phyloP scores from a whole-genome alignment of 352 stramenopile species.

The Globisporangium uncinulatum region DNA sequence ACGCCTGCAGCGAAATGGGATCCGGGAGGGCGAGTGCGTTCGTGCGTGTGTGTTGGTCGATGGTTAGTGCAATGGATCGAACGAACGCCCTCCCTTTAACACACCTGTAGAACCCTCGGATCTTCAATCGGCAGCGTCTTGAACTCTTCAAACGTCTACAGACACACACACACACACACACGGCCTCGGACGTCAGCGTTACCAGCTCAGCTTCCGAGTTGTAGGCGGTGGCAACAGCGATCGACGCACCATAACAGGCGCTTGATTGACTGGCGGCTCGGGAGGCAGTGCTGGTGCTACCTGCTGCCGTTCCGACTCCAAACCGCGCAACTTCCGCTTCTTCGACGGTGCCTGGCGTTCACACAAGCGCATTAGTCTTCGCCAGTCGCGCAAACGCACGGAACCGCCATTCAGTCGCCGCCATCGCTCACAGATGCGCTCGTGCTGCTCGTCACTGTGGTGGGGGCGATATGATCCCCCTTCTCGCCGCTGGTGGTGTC shows the following conservation, averaged over 20 bases:
- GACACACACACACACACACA: neutral
- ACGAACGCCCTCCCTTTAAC: neutral
- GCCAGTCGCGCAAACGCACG: neutral
- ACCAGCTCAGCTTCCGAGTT: no score
- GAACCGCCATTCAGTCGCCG: neutral
- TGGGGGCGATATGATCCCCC: neutral
- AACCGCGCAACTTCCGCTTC: constrained; percentile 36
- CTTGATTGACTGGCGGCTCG: neutral
- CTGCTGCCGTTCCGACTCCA: constrained; percentile 11
- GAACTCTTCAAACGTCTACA: constrained; percentile 62
- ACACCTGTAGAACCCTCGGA: constrained; percentile 54
- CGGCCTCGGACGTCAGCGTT: neutral
- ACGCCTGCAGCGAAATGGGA: constrained; percentile 28
- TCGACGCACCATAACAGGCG: constrained; percentile 26
- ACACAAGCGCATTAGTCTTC: neutral
- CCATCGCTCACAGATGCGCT: neutral
- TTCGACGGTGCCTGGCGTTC: constrained; percentile 17
- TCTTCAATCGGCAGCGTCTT: constrained; percentile 56
- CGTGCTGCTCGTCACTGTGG: constrained; percentile 1
- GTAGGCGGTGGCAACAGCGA: no score
- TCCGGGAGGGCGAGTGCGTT: neutral
- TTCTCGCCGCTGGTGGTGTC: neutral
- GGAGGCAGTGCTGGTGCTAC: neutral
- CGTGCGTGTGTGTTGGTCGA: neutral
- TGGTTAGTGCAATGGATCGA: no score